Base-by-base conservation (phyloP, 108 stramenopile species). In the Cyclotella distinguenda region DNA sequence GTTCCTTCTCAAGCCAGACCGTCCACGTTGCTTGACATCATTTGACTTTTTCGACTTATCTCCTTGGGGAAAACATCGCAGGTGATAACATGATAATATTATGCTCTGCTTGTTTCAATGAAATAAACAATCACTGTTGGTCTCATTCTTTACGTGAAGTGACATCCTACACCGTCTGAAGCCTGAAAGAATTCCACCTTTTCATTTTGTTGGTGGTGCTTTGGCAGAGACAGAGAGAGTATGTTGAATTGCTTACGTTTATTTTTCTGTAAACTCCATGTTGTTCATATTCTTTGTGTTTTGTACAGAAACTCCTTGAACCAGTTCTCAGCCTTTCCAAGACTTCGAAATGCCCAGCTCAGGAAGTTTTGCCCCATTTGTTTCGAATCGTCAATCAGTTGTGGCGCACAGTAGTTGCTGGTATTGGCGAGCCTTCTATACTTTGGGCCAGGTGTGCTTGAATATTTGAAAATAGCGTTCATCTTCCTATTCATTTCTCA, bases 351-450 rank as follows among this genome's bases (percentile, higher is more conserved):
- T 90, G 92, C 60, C 60, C 92, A 11, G 61, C 79, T 4, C 33
- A 82, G 2, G 76, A 84, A n/a, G 35, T 82, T 6, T 63, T 83
- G 28, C 49, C 68, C 10, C 84, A 88, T 70, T 56, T 89, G 19
- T 19, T 93, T 28, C 77, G 92, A 46, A 61, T 82, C 31, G 54
- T 76, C 10, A 32, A 60, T 7, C 82, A 84, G 60, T 60, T 94
- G 12, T 88, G 80, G 84, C 71, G 83, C 36, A 72, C 78, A 30
- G 35, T 81, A 23, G 75, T 87, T 35, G 55, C 60, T 31, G 93
- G 93, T 2, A 83, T 68, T 23, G 89, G 84, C 11, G 78, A 87
- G 31, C 75, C 85, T 21, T 82, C 80, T 22, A 61, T 94, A 12
- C 62, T 74, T 35, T 94, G 88, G 89, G 85, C 93, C 35, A 88